Percentiles rank a stretch among this genome's conserved stretches.
These are phyloP conservation scores for Metarhizium guizhouense DNA, from an alignment of 2,329 filamentous ascomycete species.

Conservation along the genomic window DNA sequence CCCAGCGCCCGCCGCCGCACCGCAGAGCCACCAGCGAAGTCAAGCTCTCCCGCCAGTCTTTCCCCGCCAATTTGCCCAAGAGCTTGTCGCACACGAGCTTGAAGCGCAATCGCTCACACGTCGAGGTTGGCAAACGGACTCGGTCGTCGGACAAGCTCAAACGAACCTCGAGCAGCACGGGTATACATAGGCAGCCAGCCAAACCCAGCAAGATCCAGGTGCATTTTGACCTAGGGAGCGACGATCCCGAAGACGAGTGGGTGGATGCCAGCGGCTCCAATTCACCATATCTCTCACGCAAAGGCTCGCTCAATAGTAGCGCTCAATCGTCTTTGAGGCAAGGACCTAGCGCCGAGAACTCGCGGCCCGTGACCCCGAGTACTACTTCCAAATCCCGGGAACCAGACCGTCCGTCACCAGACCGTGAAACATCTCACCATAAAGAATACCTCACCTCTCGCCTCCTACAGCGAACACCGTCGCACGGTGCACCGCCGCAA, in stretches of 20 bases:
- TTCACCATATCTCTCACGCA: slow-evolving; percentile 43
- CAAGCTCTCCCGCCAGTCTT: slow-evolving; percentile 37
- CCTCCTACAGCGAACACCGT: slow-evolving; percentile 54
- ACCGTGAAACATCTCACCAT: slow-evolving; percentile 38
- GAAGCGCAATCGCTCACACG: slow-evolving; percentile 52
- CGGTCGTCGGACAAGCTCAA: slow-evolving; percentile 45
- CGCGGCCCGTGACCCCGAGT: slow-evolving; percentile 26
- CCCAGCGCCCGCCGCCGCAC: slow-evolving; percentile 25
- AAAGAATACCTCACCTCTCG: slow-evolving; percentile 60
- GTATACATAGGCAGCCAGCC: slow-evolving; percentile 32
- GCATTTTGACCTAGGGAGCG: slow-evolving; percentile 53
- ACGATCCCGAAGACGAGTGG: slow-evolving; percentile 49
- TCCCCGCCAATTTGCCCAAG: slow-evolving; percentile 39
- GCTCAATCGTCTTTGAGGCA: slow-evolving; percentile 37
- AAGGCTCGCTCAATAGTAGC: slow-evolving; percentile 40
- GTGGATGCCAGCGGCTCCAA: slow-evolving; percentile 57
- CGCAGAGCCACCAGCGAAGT: slow-evolving; percentile 42
- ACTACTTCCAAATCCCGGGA: slow-evolving; percentile 11
- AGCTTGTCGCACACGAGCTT: slow-evolving; percentile 45
- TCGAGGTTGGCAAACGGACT: slow-evolving; percentile 42
- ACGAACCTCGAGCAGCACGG: slow-evolving; percentile 41
- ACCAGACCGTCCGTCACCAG: slow-evolving; percentile 16
- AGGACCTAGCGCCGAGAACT: slow-evolving; percentile 21
- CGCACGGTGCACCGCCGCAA: slow-evolving; percentile 52
- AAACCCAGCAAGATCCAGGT: slow-evolving; percentile 40